Conservation (phyloP, 306 rosid genomes). For the Prosopis cineraria region DNA sequence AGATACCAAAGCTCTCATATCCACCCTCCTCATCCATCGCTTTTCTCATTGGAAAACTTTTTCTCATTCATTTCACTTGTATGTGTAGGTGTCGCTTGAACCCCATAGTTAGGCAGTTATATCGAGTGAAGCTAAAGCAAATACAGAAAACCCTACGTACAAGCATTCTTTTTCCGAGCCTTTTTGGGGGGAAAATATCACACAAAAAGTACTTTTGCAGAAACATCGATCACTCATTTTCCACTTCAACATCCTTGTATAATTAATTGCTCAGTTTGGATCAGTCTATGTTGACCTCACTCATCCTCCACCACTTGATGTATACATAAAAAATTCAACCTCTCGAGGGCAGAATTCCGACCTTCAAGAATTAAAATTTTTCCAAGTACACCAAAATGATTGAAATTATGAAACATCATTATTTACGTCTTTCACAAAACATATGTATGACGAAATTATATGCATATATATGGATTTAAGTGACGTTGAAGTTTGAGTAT, state of each 20-base stretch:
- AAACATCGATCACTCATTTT: slow-evolving; percentile 7
- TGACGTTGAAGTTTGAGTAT: background rate
- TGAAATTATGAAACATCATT: background rate
- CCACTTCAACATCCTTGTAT: background rate
- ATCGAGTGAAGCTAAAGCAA: slow-evolving; percentile 27
- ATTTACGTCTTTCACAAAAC: background rate
- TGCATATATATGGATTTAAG: background rate
- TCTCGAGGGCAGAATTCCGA: background rate
- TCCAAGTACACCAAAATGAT: background rate
- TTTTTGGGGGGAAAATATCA: background rate
- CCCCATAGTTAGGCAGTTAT: slow-evolving; percentile 39
- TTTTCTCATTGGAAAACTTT: slow-evolving; percentile 7
- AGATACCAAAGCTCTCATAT: slow-evolving; percentile 24
- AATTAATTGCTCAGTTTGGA: background rate
- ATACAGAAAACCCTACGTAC: slow-evolving; percentile 17
- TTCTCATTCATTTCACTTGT: slow-evolving; percentile 22
- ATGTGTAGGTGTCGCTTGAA: slow-evolving; percentile 34
- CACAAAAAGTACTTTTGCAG: slow-evolving; percentile 16
- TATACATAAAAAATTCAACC: background rate
- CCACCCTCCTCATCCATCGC: slow-evolving; percentile 19
- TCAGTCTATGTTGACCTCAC: background rate
- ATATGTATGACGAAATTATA: too few species aligned
- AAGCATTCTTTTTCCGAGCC: slow-evolving; percentile 29
- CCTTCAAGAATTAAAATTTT: background rate
- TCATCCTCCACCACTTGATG: background rate